A percentile compares a stretch with the other conserved stretches of the same genome.
These are phyloP conservation scores for Eimeria falciformis DNA, from an alignment of 169 alveolate species.

Conservation along the genomic window DNA sequence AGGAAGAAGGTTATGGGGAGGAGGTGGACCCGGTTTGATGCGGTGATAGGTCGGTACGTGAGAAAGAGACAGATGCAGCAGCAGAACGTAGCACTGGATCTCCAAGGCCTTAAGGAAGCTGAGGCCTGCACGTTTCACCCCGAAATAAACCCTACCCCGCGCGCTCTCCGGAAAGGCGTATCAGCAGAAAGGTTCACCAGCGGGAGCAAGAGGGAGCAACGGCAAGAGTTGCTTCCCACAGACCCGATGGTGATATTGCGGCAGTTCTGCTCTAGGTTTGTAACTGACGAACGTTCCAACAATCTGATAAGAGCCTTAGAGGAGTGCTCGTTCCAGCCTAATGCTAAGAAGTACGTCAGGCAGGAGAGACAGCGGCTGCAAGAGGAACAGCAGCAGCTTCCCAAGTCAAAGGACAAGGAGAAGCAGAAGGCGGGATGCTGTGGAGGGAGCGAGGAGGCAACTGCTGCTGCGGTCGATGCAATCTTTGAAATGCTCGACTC, in stretches of 20 bases:
- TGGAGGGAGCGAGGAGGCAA: not conserved
- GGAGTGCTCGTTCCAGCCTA: constrained; percentile 71
- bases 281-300: not conserved
- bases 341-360: constrained; percentile 16
- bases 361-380: constrained; percentile 30
- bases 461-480: constrained; percentile 22
- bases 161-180: not conserved
- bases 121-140: constrained; percentile 71
- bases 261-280: constrained; percentile 37
- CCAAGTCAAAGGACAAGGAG: not conserved
- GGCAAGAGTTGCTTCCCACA: not conserved
- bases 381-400: not conserved
- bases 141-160: constrained; percentile 24
- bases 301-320: constrained; percentile 1
- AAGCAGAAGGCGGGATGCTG: not conserved
- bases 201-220: not conserved
- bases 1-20: not conserved
- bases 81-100: constrained; percentile 20
- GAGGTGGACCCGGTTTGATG: constrained; percentile 61
- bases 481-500: constrained; percentile 32
- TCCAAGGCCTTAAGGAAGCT: not conserved
- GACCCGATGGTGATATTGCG: constrained; percentile 33
- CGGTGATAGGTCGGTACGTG: constrained; percentile 2
- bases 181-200: not conserved
- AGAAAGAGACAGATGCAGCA: constrained; percentile 44